Evolutionary conservation across 2,329 filamentous ascomycete genomes (phyloP), one percentile per base, ranked within the genome.

Genomic region (Phyllosticta citrichinensis): DNA sequence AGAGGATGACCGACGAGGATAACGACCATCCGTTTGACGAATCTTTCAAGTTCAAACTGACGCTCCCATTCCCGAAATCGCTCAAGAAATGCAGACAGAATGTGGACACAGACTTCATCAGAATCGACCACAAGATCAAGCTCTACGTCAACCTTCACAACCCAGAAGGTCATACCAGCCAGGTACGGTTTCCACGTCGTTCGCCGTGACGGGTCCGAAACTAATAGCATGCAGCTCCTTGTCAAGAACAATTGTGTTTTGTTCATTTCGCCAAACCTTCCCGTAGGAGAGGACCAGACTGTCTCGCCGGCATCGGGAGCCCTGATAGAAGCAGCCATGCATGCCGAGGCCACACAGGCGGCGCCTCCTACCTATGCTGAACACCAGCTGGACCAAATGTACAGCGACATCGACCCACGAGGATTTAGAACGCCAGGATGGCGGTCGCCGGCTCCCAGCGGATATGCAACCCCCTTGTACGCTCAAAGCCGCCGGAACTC

Each of bases 331-430:
- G 52, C 75, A 35, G 71, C 76, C 10, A 78, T 81, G 53, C 77
- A 80, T 51, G 81, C 84, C 51, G 78, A 83, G 61, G 80, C 83
- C 20, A 81, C 83, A 25, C 72, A 83, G 27, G 83, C 88, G 62
- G 92, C 93, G 11, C 94, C 94, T n/a, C 94, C 94, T 0, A 85
- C 91, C 50, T 99, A 99, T 68, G 91, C 91, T 63, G 85, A 93
- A 68, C 94, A 97, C 73, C 82, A 89, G 53, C 83, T 97, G 25
- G 94, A 99, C 72, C 87, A 90, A 71, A 80, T 97, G 1, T 99
- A 96, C 75, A 90, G 91, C 66, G 90, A 93, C 64, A 82, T 97
- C 62, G 90, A 96, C 67, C 81, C 84, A 9, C 85, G 81, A 58
- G 90, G 89, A n/a, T 88, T 92, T 71, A 87, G 91, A 74, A 92